Evolutionary conservation across 768 basidiomycete species (phyloP).

Genomic region (Multifurca ochricompacta): DNA sequence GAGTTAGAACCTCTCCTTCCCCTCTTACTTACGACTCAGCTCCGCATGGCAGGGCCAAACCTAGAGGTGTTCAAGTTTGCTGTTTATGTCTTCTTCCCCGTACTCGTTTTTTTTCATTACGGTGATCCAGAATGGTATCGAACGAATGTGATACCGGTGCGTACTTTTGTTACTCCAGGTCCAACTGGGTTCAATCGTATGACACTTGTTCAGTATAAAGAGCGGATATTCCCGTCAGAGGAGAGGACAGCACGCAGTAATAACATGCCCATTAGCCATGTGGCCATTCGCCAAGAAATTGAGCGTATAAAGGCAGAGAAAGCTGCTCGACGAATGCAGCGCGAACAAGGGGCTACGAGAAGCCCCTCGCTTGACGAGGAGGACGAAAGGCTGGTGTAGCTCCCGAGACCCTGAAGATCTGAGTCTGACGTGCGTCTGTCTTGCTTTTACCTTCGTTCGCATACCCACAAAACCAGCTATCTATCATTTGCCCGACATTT

Average conservation of each 20-base stretch:
- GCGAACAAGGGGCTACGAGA: constrained; percentile 33
- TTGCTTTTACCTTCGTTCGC: no score
- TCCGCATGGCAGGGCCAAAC: constrained; percentile 54
- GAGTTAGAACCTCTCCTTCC: background rate
- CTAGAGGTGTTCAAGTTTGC: constrained; percentile 89
- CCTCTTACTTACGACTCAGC: background rate
- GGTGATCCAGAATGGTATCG: constrained; percentile 87
- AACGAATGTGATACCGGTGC: constrained; percentile 65
- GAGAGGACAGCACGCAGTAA: constrained; percentile 41
- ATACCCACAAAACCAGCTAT: background rate
- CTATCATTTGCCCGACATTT: background rate
- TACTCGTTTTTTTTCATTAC: constrained; percentile 73
- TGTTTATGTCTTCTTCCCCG: constrained; percentile 78
- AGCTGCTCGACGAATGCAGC: constrained; percentile 36
- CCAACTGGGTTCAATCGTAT: background rate
- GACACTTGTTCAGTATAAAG: constrained; percentile 47
- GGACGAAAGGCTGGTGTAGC: constrained; percentile 20
- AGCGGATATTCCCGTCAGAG: constrained; percentile 59
- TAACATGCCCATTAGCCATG: constrained; percentile 60
- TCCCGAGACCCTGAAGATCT: background rate
- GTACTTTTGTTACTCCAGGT: constrained; percentile 24
- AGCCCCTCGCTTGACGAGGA: constrained; percentile 26
- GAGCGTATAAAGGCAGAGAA: constrained; percentile 63
- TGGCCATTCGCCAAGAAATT: constrained; percentile 57
- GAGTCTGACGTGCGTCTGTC: constrained; percentile 8